Evolutionary conservation across 1,284 basidiomycete species (phyloP).

Genomic region (Chiua sp.): DNA sequence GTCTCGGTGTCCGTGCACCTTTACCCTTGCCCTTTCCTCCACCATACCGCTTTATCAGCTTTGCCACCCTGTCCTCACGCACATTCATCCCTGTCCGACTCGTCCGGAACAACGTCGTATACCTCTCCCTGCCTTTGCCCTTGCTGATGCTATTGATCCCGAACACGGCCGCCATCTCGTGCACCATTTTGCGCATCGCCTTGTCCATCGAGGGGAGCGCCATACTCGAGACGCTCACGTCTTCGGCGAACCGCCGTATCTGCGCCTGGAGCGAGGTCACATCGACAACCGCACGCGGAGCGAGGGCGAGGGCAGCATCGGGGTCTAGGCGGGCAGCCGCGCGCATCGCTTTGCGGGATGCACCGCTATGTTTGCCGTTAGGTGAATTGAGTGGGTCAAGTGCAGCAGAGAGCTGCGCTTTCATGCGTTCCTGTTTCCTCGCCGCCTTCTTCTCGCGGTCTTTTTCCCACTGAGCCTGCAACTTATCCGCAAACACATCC

Average conservation of each 20-base stretch:
- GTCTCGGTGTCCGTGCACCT: constrained; percentile 44
- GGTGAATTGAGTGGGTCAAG: constrained; percentile 59
- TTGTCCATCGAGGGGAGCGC: constrained; percentile 80
- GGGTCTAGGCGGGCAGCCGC: constrained; percentile 56
- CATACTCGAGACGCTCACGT: constrained; percentile 58
- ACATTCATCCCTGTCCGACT: constrained; percentile 53
- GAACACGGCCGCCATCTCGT: constrained; percentile 80
- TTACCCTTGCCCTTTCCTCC: constrained; percentile 11
- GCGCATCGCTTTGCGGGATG: constrained; percentile 65
- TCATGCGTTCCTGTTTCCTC: constrained; percentile 67
- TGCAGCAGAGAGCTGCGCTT: constrained; percentile 58
- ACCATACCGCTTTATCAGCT: constrained; percentile 51
- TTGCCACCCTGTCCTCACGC: constrained; percentile 64
- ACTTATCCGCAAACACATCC: constrained; percentile 60
- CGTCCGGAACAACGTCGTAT: constrained; percentile 75
- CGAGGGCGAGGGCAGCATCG: constrained; percentile 40
- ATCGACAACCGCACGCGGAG: constrained; percentile 58
- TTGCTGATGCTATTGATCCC: constrained; percentile 78
- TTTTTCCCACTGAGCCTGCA: constrained; percentile 78
- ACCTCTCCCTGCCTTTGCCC: constrained; percentile 66
- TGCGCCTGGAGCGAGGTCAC: constrained; percentile 64
- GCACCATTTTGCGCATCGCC: constrained; percentile 69
- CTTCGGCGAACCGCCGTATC: constrained; percentile 71
- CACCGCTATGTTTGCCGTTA: constrained; percentile 44
- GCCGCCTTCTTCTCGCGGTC: constrained; percentile 87